Evolutionary conservation across 2,329 filamentous ascomycete species (phyloP), one percentile per base, ranked within the genome.

Genomic region (Xylariaceae sp.): DNA sequence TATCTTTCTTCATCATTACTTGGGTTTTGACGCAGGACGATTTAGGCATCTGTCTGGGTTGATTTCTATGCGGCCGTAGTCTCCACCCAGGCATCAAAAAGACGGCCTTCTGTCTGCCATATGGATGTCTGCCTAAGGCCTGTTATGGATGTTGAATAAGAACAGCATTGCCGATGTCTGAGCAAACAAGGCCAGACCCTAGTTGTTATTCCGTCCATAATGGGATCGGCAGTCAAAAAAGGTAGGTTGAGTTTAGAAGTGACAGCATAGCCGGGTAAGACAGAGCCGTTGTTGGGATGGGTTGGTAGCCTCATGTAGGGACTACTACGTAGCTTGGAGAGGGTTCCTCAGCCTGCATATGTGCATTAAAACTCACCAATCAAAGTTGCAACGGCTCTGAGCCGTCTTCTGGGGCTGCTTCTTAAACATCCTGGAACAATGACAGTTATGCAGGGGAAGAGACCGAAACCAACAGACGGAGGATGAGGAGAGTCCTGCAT

Each of bases 161-260:
- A 62, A 59, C 45, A 51, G 48, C 45, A 45, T 46, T 53, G 50
- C 42, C 20, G 44, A 40, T 57, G 57, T 53, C 49, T 57, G 53
- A 26, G 9, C 23, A 4, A 26, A 26, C 23, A 26, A 26, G 23
- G 23, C 9, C 23, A 26, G 9, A 26, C 4, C 23, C 23, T 9
- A 26, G 23, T 9, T 4, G 23, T 26, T 26, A 9, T 26, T 26
- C 9, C 23, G 23, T 26, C 23, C 9, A 26, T 9, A 9, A 9
- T 9, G 23, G 23, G 23, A 26, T 26, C 9, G 23, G 9, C 23
- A 26, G 23, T 26, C 23, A 9, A 26, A 26, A 26, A 26, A 26
- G 23, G 4, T 4, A 26, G 9, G 23, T 26, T 26, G 23, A 26
- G 23, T 26, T 26, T 26, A 26, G 23, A 37, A 37, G 32, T n/a